Percentiles rank a stretch among this genome's conserved stretches.
Evolutionary conservation across 805 yeast genomes (phyloP).

Genomic region (Suhomyces xylopsoci): DNA sequence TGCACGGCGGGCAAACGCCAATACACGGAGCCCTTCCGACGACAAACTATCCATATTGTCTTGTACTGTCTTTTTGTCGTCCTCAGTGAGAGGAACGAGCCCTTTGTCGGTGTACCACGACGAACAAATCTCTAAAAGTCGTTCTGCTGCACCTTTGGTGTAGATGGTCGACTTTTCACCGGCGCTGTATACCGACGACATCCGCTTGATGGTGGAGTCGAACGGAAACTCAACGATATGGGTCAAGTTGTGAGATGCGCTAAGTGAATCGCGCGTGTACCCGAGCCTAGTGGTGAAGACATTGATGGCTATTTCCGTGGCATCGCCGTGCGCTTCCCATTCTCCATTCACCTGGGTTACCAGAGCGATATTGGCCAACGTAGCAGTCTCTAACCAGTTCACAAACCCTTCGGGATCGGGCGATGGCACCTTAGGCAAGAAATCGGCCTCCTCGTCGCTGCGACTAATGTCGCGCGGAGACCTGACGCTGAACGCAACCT

Average conservation of each 20-base stretch:
- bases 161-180: conserved; percentile 9
- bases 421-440: conserved; percentile 25
- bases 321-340: conserved; percentile 41
- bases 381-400: conserved; percentile 31
- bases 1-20: conserved; percentile 28
- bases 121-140: conserved; percentile 23
- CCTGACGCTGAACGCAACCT: conserved; percentile 26
- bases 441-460: conserved; percentile 37
- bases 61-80: conserved; percentile 19
- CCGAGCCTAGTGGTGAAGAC: conserved; percentile 29
- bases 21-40: conserved; percentile 29
- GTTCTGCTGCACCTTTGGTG: conserved; percentile 36
- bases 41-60: conserved; percentile 26
- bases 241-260: conserved; percentile 11
- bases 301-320: conserved; percentile 35
- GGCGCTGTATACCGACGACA: conserved; percentile 25
- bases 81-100: conserved; percentile 16
- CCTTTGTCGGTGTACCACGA: conserved; percentile 16
- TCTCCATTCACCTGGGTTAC: conserved; percentile 28
- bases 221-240: conserved; percentile 30
- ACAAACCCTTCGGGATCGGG: conserved; percentile 18
- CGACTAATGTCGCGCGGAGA: conserved; percentile 29
- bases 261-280: conserved; percentile 18
- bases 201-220: conserved; percentile 32
- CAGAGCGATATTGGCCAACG: conserved; percentile 42